Percentiles rank a stretch among this genome's conserved stretches.
These are phyloP conservation scores for Cyclanthera cordifolia DNA, from an alignment of 306 rosid genomes.

Conservation along the genomic window DNA sequence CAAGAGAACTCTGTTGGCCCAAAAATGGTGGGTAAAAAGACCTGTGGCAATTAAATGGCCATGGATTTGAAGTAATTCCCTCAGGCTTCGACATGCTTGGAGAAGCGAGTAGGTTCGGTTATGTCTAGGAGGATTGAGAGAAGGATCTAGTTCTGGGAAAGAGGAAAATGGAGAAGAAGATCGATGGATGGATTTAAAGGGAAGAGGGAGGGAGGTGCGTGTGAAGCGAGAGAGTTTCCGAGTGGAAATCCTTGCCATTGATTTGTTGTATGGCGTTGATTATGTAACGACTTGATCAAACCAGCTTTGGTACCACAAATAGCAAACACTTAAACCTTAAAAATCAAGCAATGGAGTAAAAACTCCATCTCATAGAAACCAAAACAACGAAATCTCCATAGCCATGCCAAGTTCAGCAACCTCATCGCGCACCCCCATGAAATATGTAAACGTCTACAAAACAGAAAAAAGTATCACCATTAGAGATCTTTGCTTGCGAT, in stretches of 20 bases:
- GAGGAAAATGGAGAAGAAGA: constrained; percentile 16
- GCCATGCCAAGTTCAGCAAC: too few species aligned
- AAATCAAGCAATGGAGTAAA: too few species aligned
- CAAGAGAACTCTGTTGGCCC: constrained; percentile 48
- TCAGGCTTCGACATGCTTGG: constrained; percentile 15
- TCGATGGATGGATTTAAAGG: constrained; percentile 14
- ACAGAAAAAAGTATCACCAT: too few species aligned
- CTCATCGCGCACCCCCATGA: too few species aligned
- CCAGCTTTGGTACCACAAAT: too few species aligned
- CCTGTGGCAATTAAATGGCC: constrained; percentile 37
- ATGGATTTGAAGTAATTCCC: constrained; percentile 47
- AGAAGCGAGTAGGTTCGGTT: constrained; percentile 17
- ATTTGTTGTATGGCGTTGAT: constrained; percentile 20
- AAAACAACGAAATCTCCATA: too few species aligned
- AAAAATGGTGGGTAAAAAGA: constrained; percentile 30
- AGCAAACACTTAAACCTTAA: too few species aligned
- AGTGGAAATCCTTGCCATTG: constrained; percentile 49
- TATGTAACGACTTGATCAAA: too few species aligned
- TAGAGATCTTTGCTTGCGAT: too few species aligned
- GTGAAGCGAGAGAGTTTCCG: constrained; percentile 31
- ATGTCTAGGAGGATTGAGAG: not conserved
- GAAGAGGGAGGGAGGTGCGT: constrained; percentile 18
- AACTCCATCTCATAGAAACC: too few species aligned
- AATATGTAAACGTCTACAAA: too few species aligned
- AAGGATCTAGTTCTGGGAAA: not conserved